Conservation (phyloP, 2,329 filamentous ascomycete species). For the Neonectria ditissima region DNA sequence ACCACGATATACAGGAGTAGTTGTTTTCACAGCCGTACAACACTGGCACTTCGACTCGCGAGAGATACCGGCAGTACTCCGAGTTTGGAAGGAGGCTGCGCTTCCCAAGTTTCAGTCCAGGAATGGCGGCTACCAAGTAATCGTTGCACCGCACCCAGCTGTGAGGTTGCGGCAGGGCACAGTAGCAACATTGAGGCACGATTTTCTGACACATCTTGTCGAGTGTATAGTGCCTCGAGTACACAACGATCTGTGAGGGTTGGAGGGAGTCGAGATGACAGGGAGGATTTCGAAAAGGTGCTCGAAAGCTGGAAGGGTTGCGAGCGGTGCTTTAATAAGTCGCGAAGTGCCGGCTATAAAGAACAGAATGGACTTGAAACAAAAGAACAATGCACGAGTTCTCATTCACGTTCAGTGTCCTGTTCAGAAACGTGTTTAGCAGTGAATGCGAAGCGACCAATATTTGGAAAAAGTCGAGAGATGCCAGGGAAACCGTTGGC, state of each 20-base stretch:
- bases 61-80: neutral
- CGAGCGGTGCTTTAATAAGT: neutral
- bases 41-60: neutral
- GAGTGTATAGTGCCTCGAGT: neutral
- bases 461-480: neutral
- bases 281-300: neutral
- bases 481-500: neutral
- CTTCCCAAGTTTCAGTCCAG: neutral
- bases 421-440: neutral
- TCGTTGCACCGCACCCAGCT: neutral
- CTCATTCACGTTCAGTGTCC: neutral
- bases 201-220: constrained; percentile 14
- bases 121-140: neutral
- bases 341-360: neutral
- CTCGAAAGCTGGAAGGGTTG: neutral
- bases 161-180: neutral
- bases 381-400: neutral
- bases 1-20: constrained; percentile 31
- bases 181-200: constrained; percentile 5
- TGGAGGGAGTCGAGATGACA: neutral
- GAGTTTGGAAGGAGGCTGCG: neutral
- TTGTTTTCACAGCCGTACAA: constrained; percentile 30
- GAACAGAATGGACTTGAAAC: neutral
- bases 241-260: neutral
- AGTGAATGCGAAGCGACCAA: neutral